Evolutionary conservation across 1,284 basidiomycete genomes (phyloP).

Genomic region (Kwoniella shivajii): DNA sequence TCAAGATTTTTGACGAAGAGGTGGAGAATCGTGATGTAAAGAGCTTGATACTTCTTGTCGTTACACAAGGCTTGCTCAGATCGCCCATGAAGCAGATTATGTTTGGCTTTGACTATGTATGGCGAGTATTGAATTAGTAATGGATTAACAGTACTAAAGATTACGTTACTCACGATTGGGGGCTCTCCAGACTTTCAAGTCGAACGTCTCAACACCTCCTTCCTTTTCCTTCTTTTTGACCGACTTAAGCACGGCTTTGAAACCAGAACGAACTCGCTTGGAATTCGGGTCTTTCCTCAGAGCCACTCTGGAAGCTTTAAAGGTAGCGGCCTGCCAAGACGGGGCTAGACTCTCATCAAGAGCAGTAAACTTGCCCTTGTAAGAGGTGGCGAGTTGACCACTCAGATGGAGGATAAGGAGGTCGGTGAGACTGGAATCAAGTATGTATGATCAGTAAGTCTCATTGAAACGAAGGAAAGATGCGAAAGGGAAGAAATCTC

Average conservation of each 20-base stretch:
- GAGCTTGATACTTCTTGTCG: conserved; percentile 61
- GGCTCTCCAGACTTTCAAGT: conserved; percentile 16
- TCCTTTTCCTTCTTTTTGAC: conserved; percentile 18
- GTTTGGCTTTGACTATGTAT: conserved; percentile 36
- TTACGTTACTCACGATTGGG: conserved; percentile 18
- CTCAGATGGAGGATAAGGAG: conserved; percentile 36
- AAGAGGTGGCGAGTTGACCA: conserved; percentile 25
- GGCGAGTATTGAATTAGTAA: neutral
- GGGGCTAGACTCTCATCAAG: conserved; percentile 31
- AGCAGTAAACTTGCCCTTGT: conserved; percentile 12
- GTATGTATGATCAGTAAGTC: neutral
- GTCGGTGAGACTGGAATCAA: conserved; percentile 23
- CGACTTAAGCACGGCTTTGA: conserved; percentile 4
- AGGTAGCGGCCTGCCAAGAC: neutral
- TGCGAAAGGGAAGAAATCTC: neutral
- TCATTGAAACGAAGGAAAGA: neutral
- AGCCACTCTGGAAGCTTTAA: conserved; percentile 20
- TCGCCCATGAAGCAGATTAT: conserved; percentile 35
- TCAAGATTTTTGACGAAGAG: conserved; percentile 62
- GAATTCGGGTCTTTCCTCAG: neutral
- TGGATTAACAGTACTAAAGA: neutral
- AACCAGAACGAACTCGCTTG: conserved; percentile 14
- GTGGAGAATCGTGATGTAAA: conserved; percentile 65
- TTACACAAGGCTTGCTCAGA: conserved; percentile 56
- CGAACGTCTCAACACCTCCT: conserved; percentile 4